phyloP scores from a whole-genome alignment of 2,329 filamentous ascomycete species.

The Lanzia echinophila region DNA sequence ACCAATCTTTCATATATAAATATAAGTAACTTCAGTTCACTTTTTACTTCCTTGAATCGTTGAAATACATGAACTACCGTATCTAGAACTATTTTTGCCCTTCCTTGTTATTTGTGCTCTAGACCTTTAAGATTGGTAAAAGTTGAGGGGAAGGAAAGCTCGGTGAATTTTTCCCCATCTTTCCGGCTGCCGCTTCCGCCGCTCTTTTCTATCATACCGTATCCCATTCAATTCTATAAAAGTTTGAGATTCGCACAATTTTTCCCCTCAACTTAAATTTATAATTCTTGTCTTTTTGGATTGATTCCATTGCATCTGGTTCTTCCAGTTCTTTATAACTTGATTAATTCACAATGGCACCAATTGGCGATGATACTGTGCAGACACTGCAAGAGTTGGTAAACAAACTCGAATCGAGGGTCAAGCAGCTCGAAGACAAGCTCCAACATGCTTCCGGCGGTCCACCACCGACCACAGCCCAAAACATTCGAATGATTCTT shows the following conservation, averaged over 20 bases:
- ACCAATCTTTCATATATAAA: neutral
- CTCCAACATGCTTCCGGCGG: constrained; percentile 48
- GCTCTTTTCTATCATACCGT: neutral
- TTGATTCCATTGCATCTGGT: constrained; percentile 19
- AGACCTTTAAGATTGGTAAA: neutral
- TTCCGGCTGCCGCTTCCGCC: constrained; percentile 3
- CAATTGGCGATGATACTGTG: constrained; percentile 73
- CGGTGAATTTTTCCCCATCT: constrained; percentile 4
- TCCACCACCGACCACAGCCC: constrained; percentile 47
- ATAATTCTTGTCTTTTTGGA: constrained; percentile 4
- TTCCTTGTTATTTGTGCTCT: no score
- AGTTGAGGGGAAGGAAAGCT: constrained; percentile 3
- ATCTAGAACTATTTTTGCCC: no score
- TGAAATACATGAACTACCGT: no score
- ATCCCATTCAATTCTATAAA: neutral
- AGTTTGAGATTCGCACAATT: neutral
- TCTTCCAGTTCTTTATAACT: constrained; percentile 16
- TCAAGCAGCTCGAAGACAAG: constrained; percentile 76
- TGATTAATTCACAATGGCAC: constrained; percentile 62
- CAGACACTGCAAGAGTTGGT: constrained; percentile 81
- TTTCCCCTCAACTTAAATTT: neutral
- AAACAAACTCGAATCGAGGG: constrained; percentile 74
- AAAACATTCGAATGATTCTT: constrained; percentile 86
- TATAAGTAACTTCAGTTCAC: neutral
- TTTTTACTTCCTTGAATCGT: no score